phyloP scores from a whole-genome alignment of 1,284 basidiomycete genomes.

The Irpex sp. region DNA sequence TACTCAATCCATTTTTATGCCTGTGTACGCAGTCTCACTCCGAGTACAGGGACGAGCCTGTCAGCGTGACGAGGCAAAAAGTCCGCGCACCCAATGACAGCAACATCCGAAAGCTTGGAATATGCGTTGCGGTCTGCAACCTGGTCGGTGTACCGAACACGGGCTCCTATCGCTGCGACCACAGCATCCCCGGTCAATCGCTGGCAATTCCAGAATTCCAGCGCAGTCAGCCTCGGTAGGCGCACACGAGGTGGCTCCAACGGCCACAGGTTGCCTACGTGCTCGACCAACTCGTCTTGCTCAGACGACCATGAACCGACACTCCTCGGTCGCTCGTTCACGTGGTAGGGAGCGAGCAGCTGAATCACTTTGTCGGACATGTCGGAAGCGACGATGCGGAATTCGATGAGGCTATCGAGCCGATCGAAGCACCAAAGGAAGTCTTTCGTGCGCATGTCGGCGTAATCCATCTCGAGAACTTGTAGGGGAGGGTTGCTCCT shows the following conservation, averaged over 20 bases:
- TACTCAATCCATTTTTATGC: background rate
- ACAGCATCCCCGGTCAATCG: constrained; percentile 55
- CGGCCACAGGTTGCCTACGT: constrained; percentile 5
- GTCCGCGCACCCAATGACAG: constrained; percentile 44
- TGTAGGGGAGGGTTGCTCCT: constrained; percentile 57
- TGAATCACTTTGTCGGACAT: constrained; percentile 70
- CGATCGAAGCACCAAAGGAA: constrained; percentile 63
- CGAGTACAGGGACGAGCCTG: constrained; percentile 35
- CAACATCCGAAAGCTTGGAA: constrained; percentile 38
- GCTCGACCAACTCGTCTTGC: constrained; percentile 9
- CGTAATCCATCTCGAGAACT: constrained; percentile 71
- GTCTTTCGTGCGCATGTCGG: constrained; percentile 77
- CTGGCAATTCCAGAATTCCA: constrained; percentile 61
- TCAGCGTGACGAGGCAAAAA: constrained; percentile 39
- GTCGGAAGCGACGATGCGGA: constrained; percentile 71
- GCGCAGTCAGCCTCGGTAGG: constrained; percentile 46
- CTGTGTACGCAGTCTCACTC: constrained; percentile 21
- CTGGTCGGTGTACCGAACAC: constrained; percentile 47
- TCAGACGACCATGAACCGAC: constrained; percentile 1
- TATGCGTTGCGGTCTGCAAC: constrained; percentile 20
- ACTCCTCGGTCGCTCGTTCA: background rate
- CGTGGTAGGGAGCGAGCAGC: constrained; percentile 44
- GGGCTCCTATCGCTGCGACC: constrained; percentile 45
- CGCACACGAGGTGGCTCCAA: constrained; percentile 30
- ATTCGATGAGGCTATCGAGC: constrained; percentile 49